Conservation (phyloP, 257 asterid genomes). For the Solanum lycopersicoides region DNA sequence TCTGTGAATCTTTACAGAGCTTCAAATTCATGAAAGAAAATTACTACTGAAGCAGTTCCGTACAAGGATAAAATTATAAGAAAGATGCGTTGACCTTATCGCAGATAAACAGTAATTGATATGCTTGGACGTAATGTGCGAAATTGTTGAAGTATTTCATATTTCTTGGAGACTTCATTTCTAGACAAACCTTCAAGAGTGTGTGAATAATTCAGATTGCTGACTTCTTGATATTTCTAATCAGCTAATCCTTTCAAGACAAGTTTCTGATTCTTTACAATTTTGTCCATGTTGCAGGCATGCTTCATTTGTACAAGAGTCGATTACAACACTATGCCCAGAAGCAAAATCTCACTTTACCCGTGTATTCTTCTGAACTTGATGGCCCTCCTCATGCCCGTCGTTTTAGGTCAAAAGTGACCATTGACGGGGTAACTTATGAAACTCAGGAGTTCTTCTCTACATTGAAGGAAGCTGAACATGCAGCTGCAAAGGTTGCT, state of each 20-base stretch:
- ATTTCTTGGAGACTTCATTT: not conserved
- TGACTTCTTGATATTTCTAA: not conserved
- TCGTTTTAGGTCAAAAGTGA: constrained; percentile 49
- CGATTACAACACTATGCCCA: constrained; percentile 59
- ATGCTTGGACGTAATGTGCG: not conserved
- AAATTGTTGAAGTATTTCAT: not conserved
- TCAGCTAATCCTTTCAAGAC: not conserved
- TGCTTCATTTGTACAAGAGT: constrained; percentile 49
- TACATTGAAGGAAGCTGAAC: constrained; percentile 75
- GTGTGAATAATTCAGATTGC: not conserved
- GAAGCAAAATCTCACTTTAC: constrained; percentile 35
- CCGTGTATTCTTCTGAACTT: constrained; percentile 37
- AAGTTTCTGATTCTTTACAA: not conserved
- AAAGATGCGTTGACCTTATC: not conserved
- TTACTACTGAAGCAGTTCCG: not conserved
- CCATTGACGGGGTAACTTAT: constrained; percentile 33
- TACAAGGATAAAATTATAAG: not conserved
- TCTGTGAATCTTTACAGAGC: not conserved
- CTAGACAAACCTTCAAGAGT: not conserved
- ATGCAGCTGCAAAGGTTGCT: constrained; percentile 78
- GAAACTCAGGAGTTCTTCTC: constrained; percentile 37
- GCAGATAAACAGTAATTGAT: not conserved
- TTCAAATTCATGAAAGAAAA: not conserved
- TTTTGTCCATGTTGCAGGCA: constrained; percentile 14
- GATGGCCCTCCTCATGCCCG: constrained; percentile 76